Evolutionary conservation across 2,329 filamentous ascomycete genomes (phyloP).

Genomic region (Apiospora arundinis): DNA sequence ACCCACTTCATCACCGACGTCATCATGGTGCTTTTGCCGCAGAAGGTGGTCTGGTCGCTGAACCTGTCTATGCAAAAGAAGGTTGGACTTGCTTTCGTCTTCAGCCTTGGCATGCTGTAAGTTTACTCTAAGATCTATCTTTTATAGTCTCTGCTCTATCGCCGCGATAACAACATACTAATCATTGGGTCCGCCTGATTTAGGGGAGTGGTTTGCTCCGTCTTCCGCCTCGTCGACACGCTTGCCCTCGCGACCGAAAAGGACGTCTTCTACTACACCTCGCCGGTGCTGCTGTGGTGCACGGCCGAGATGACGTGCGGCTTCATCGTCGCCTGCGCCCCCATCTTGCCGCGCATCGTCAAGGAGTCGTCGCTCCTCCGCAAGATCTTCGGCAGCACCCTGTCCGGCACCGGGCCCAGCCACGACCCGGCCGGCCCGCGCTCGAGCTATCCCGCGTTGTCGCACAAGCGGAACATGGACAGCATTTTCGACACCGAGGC

Average conservation of each 20-base stretch:
- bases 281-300: slow-evolving; percentile 20
- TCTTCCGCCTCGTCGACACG: slow-evolving; percentile 23
- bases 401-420: slow-evolving; percentile 1
- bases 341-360: slow-evolving; percentile 16
- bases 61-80: slow-evolving; percentile 36
- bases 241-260: slow-evolving; percentile 19
- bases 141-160: neutral
- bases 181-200: neutral
- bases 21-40: slow-evolving; percentile 36
- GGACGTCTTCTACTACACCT: slow-evolving; percentile 18
- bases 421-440: neutral
- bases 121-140: neutral
- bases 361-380: slow-evolving; percentile 1
- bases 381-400: neutral
- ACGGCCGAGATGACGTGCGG: slow-evolving; percentile 23
- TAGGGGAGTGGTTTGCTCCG: slow-evolving; percentile 24
- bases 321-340: slow-evolving; percentile 23
- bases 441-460: neutral
- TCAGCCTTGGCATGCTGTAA: slow-evolving; percentile 35
- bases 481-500: neutral
- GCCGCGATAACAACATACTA: neutral
- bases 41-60: slow-evolving; percentile 37
- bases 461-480: neutral
- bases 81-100: slow-evolving; percentile 36
- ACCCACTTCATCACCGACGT: slow-evolving; percentile 35